Evolutionary conservation across 2,329 filamentous ascomycete genomes (phyloP), one percentile per base, ranked within the genome.

Genomic region (Orbilia oligospora): DNA sequence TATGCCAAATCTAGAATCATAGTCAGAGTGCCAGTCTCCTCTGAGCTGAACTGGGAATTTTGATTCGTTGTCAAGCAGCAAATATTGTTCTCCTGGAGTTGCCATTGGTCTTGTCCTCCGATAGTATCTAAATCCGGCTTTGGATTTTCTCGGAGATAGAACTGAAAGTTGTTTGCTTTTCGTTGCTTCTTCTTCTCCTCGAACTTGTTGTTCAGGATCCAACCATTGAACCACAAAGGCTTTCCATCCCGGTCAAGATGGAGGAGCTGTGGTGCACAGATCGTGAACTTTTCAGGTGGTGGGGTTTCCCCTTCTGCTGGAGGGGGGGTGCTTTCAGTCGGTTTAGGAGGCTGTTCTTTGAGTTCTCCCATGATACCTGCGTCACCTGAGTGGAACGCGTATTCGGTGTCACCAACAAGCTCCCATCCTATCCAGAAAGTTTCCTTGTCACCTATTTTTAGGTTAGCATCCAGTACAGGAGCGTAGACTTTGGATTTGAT

Each of bases 361-460:
- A 84, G 55, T 0, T 81, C 79, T 16, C 84, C 84, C 75, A 85
- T 84, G 44, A 81, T 83, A 8, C 84, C 84, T 3, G 83, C 83
- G 14, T 84, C 83, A 36, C 86, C 86, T 41, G 83, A 81, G 79
- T 87, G 85, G 82, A 87, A 87, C 20, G 84, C 82, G 78, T 86
- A 87, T 24, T 84, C 83, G 6, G 82, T 77, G 69, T 86, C 85
- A 3, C 85, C 86, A 18, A 84, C 85, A 14, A 87, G 83, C 71
- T 87, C 84, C 83, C 85, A 87, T n/a, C 85, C 85, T 2, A 87
- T 83, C 86, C 86, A 87, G 83, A 86, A 87, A 1, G 86, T 87
- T 76, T 87, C 86, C 78, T 87, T 87, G 81, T 87, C 86, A 53
- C 86, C 85, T 85, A 80, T 22, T 55, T 51, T 38, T 6, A n/a